Base-by-base conservation (phyloP, 306 rosid species). In the Canavalia gladiata region DNA sequence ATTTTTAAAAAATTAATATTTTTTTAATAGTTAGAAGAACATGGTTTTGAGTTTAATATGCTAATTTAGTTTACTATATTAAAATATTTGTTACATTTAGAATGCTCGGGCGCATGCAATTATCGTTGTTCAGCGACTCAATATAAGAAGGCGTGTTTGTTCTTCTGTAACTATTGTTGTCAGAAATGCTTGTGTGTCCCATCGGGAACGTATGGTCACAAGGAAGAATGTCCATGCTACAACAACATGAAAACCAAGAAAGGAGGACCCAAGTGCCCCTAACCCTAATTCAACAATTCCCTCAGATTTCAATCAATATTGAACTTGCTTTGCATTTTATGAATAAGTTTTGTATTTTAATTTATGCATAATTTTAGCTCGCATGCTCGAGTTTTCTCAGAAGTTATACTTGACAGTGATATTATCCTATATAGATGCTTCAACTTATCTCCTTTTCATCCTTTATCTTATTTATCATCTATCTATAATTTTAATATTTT, bases 161-260 rank as follows among this genome's bases (percentile, higher is more conserved):
- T 1, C 1, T 82, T 1, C 5, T 82, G 85, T 18, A 82, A 82
- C 49, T 4, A 31, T 0, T 76, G 72, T 2, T 76, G 80, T 76
- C 6, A 0, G 0, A 49, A 4, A 62, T 76, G 67, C 55, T 25
- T 43, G 50, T 81, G 80, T 74, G 72, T 39, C 1, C 66, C 77
- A 8, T 79, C 72, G 1, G 51, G 72, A 79, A 47, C 77, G 1
- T 18, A 3, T 12, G 78, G 69, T 4, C 42, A 80, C 46, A 80
- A 71, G 28, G 77, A 70, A 46, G 77, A 59, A 49, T 71, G 83
- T 59, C 72, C 78, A 35, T 70, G 83, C 42, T 70, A 80, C 13
- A 12, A 49, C 4, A 49, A 71, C 8, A 3, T 10, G 78, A 47
- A 28, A 37, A 71, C 78, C 52, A 64, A 64, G 31, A 28, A 4